Evolutionary conservation across 2,329 filamentous ascomycete species (phyloP).

Genomic region (Chaetomium globosum): DNA sequence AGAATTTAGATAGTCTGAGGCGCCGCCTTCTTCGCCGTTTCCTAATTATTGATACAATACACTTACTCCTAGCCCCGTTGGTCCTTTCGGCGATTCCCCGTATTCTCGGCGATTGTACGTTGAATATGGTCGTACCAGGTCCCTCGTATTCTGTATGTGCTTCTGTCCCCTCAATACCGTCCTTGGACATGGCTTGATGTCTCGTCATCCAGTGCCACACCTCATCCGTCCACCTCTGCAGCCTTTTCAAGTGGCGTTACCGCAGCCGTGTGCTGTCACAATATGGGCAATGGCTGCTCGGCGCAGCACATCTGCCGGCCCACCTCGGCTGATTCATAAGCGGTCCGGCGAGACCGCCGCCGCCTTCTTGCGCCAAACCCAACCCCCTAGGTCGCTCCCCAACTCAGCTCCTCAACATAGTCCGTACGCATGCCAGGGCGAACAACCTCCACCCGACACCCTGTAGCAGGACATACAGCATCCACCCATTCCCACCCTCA

Average conservation of each 20-base stretch:
- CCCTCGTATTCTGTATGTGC: not conserved
- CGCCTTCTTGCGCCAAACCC: not conserved
- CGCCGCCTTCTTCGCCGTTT: not conserved
- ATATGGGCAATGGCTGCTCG: not conserved
- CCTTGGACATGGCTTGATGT: not conserved
- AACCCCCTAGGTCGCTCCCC: too few relatives aligned
- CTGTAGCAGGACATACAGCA: not conserved
- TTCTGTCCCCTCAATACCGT: not conserved
- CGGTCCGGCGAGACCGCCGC: too few relatives aligned
- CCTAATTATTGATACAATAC: slow-evolving; percentile 1
- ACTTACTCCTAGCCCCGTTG: not conserved
- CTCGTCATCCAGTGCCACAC: not conserved
- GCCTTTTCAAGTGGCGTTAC: not conserved
- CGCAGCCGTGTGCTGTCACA: not conserved
- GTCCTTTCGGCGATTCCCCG: not conserved
- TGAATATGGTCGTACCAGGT: not conserved
- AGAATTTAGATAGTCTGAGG: not conserved
- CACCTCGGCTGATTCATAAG: not conserved
- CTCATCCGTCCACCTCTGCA: not conserved
- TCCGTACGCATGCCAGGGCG: not conserved
- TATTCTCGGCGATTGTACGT: not conserved
- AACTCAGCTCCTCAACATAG: not conserved
- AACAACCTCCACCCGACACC: not conserved
- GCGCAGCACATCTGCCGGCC: not conserved
- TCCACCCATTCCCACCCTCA: not conserved